Conservation (phyloP, 2,329 filamentous ascomycete genomes). For the Alternaria ethzedia region DNA sequence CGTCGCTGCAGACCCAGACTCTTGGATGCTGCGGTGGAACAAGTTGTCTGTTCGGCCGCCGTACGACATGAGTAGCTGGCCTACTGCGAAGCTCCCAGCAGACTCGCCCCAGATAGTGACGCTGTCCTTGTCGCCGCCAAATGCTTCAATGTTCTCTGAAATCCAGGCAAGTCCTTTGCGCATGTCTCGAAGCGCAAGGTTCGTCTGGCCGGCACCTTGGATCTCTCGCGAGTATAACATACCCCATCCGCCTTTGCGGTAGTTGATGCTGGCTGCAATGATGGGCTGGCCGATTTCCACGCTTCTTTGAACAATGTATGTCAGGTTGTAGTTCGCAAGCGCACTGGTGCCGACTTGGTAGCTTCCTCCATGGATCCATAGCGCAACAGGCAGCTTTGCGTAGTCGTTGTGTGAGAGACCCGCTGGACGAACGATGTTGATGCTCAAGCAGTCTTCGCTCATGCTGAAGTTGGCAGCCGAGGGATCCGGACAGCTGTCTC, state of each 20-base stretch:
- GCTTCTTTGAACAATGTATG: constrained; percentile 61
- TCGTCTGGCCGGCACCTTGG: constrained; percentile 56
- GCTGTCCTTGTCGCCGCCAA: constrained; percentile 50
- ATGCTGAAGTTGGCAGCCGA: constrained; percentile 45
- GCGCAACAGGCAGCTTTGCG: constrained; percentile 59
- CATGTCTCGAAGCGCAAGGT: constrained; percentile 50
- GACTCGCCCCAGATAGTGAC: constrained; percentile 57
- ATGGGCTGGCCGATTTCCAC: constrained; percentile 47
- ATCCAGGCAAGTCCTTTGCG: constrained; percentile 56
- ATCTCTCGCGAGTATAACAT: constrained; percentile 64
- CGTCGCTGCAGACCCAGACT: constrained; percentile 47
- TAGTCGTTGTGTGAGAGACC: constrained; percentile 48
- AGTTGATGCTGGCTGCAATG: constrained; percentile 47
- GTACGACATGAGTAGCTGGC: constrained; percentile 45
- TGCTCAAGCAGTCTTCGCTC: constrained; percentile 66
- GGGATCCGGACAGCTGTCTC: constrained; percentile 50
- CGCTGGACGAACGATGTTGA: constrained; percentile 66
- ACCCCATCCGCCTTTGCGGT: constrained; percentile 69
- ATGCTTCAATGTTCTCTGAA: constrained; percentile 51
- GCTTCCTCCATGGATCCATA: constrained; percentile 65
- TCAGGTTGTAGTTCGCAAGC: constrained; percentile 66
- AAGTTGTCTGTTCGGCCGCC: constrained; percentile 43
- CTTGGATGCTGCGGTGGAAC: constrained; percentile 48
- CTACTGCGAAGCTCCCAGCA: constrained; percentile 52
- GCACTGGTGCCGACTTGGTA: constrained; percentile 54